A percentile compares a stretch with the other conserved stretches of the same genome.
These are phyloP conservation scores for Neurospora crassa DNA, from an alignment of 2,329 filamentous ascomycete genomes.

Conservation along the genomic window DNA sequence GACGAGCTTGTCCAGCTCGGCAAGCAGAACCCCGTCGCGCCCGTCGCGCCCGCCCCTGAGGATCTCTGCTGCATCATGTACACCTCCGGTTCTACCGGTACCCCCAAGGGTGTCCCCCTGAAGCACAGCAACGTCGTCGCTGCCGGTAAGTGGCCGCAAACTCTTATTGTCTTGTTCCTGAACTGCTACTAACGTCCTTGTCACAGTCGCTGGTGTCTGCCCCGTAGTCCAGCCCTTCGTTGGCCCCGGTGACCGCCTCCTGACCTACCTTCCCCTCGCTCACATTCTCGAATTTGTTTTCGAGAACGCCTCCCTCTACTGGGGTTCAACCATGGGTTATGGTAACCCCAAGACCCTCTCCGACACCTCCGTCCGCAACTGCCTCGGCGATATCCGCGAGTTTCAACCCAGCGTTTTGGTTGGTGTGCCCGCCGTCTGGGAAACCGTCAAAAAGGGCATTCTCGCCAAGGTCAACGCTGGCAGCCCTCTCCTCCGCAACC, in stretches of 20 bases:
- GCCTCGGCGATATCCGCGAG: conserved; percentile 78
- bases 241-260: conserved; percentile 65
- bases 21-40: conserved; percentile 56
- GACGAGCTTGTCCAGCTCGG: conserved; percentile 42
- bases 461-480: conserved; percentile 63
- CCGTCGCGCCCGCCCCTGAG: conserved; percentile 58
- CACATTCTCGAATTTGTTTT: conserved; percentile 90
- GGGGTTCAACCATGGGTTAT: conserved; percentile 84
- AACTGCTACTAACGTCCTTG: not conserved
- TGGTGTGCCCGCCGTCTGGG: conserved; percentile 83
- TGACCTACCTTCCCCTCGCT: conserved; percentile 77
- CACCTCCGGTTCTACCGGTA: conserved; percentile 74
- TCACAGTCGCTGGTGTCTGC: conserved; percentile 62
- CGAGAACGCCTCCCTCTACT: conserved; percentile 73
- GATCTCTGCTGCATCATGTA: conserved; percentile 67
- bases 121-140: conserved; percentile 68
- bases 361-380: conserved; percentile 72
- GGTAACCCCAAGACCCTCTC: conserved; percentile 80
- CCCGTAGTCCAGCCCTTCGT: conserved; percentile 69
- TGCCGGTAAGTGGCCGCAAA: conserved; percentile 44
- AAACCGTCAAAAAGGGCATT: conserved; percentile 86
- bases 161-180: conserved; percentile 1
- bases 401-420: conserved; percentile 76
- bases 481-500: conserved; percentile 56
- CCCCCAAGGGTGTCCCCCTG: conserved; percentile 72